Conservation (phyloP, 2,329 filamentous ascomycete genomes). For the Daldinia eschscholtzii region DNA sequence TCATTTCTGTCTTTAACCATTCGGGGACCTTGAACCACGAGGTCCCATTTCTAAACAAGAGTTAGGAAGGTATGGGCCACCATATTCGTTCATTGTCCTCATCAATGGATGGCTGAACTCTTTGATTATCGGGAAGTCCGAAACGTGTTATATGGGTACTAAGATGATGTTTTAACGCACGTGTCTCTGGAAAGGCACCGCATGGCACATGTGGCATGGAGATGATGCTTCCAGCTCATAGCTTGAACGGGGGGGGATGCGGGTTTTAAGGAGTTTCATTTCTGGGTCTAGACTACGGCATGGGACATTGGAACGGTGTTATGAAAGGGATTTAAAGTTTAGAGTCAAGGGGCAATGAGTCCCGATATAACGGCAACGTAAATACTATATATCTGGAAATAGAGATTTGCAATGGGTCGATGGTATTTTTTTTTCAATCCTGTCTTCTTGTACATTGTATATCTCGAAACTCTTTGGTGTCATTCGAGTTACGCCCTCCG, state of each 20-base stretch:
- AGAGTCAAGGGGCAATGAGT: not conserved
- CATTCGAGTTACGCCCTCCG: too few relatives aligned
- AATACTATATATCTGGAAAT: conserved; percentile 1
- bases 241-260: not conserved
- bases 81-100: not conserved
- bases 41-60: not conserved
- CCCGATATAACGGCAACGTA: conserved; percentile 7
- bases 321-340: not conserved
- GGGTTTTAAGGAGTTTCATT: not conserved
- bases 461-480: not conserved
- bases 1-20: conserved; percentile 20
- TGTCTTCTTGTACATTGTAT: not conserved
- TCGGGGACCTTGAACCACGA: conserved; percentile 5
- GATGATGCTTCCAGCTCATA: not conserved
- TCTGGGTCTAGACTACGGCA: not conserved
- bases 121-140: conserved; percentile 5
- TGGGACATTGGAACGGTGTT: not conserved
- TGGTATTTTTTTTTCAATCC: not conserved
- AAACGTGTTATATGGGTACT: conserved; percentile 3
- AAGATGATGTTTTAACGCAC: conserved; percentile 14
- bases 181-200: not conserved
- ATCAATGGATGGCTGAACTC: not conserved
- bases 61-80: not conserved
- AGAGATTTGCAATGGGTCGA: not conserved
- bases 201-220: not conserved